Base-by-base conservation (phyloP, 495 filamentous ascomycete genomes). In the Tuber umbilicatum region DNA sequence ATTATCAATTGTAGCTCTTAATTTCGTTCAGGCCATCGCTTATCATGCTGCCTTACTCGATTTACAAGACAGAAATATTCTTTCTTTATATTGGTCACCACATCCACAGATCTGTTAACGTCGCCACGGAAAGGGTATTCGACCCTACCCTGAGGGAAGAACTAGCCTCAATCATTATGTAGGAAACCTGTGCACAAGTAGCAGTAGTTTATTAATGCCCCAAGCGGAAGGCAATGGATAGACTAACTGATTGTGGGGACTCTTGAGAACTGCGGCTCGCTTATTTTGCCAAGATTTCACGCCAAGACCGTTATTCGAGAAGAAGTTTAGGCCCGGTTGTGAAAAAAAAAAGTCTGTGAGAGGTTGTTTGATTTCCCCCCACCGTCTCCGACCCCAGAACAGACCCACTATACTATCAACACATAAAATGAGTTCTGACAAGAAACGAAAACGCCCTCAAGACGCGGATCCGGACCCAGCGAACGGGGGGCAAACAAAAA, bases 361-460 rank as follows among this genome's bases (percentile, higher is more conserved):
- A 60, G 31, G 31, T 2, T 1, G 12, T 35, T 64, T 17, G 27
- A 35, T 16, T 35, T 31, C 55, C 27, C 21, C 55, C 55, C 69
- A 70, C 38, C 35, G 47, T 35, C 27, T 70, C 16, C 23, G 5
- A 40, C 69, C 69, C 35, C 42, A 35, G 39, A 40, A 40, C 69
- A 70, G 40, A 40, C 69, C n/a, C 69, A 40, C 38, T 23, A 14
- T 70, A 42, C 21, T 17, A 70, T 40, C 69, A 39, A 40, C 42
- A 31, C 39, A 27, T 35, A 35, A 47, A 78, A 81, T 81, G 80
- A 71, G 75, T 37, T 68, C 73, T 17, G 80, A 81, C 67, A 81
- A 78, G 69, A 81, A 81, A 50, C 73, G 80, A 14, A 81, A 81
- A 64, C 73, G 80, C 42, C 45, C 73, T 27, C 80, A 81, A 70